Conservation (phyloP, 2,329 filamentous ascomycete species). For the Fusarium sp. region DNA sequence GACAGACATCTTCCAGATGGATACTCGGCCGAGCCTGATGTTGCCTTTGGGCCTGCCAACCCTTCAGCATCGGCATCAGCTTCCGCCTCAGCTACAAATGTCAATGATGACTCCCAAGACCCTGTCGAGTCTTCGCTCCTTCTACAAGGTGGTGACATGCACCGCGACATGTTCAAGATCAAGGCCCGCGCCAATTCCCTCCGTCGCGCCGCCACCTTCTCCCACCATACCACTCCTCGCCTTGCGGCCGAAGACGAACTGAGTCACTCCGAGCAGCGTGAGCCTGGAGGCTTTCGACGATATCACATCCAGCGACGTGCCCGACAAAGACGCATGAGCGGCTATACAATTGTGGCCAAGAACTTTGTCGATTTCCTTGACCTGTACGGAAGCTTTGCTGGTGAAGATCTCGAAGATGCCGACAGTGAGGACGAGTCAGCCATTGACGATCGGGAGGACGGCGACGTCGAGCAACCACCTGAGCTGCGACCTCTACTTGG, state of each 20-base stretch:
- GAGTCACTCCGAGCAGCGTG: constrained; percentile 54
- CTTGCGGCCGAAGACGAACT: constrained; percentile 48
- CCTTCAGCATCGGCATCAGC: constrained; percentile 22
- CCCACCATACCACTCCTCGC: constrained; percentile 58
- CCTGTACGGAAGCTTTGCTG: constrained; percentile 80
- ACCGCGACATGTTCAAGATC: constrained; percentile 81
- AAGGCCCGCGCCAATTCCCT: constrained; percentile 65
- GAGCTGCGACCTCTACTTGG: constrained; percentile 69
- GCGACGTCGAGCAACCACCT: constrained; percentile 57
- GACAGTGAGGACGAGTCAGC: constrained; percentile 69
- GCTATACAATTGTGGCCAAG: constrained; percentile 66
- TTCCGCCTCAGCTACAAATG: constrained; percentile 29
- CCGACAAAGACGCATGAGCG: constrained; percentile 53
- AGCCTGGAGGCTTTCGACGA: constrained; percentile 62
- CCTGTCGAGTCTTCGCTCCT: constrained; percentile 72
- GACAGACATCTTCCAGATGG: constrained; percentile 54
- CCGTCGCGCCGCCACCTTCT: constrained; percentile 75
- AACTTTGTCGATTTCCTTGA: constrained; percentile 82
- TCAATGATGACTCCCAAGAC: constrained; percentile 40
- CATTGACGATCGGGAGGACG: constrained; percentile 59
- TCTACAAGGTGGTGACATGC: constrained; percentile 81
- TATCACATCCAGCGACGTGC: constrained; percentile 53
- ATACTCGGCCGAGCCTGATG: constrained; percentile 55
- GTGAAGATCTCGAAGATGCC: constrained; percentile 71
- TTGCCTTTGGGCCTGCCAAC: constrained; percentile 42